Base-by-base conservation (phyloP, 345 rosid species). In the Geranium brycei region DNA sequence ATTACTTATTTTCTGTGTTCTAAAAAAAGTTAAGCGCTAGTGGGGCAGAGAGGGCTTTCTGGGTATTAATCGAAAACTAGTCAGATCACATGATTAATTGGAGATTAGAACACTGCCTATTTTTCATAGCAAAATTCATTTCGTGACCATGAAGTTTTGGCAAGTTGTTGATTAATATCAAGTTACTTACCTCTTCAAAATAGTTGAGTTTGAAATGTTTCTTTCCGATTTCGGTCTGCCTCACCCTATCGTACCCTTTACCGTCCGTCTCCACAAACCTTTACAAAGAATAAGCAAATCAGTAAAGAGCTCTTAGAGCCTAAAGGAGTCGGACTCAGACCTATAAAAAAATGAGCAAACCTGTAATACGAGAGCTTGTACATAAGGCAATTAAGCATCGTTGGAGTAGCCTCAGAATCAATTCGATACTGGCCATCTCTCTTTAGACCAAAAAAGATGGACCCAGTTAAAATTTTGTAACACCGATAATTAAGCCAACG, bases 261-360 rank as follows among this genome's bases (percentile, higher is more conserved):
- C 99, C 99, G 74, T 93, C 99, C 1, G 91, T 83, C 76, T 93
- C 99, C 60, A 91, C 97, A 79, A 93, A 93, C 80, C 99, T 93
- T 87, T 12, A 74, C 57, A 35, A 35, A n/a, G 41, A 63, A 59
- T 18, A 32, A 67, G 31, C 13, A 57, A 17, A 47, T 13, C 14
- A 47, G 53, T 47, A 5, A 47, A 47, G 14, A 47, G 11, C 15
- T 47, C 53, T 2, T 6, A 0, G 3, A 47, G 53, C 53, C 53
- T 6, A 47, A 47, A 47, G 15, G 10, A 47, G 53, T 13, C 14
- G 53, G 53, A 47, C 15, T 13, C 53, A 47, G 53, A 11, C 40
- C 7, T 32, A 59, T 31, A 15, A 1, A 8, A 47, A 6, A 47
- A 47, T 6, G 53, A 8, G 11, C 79, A 7, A 64, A 93, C 99